Evolutionary conservation across 108 stramenopile genomes (phyloP), one percentile per base, ranked within the genome.

Genomic region (Cafeteria roenbergensis): DNA sequence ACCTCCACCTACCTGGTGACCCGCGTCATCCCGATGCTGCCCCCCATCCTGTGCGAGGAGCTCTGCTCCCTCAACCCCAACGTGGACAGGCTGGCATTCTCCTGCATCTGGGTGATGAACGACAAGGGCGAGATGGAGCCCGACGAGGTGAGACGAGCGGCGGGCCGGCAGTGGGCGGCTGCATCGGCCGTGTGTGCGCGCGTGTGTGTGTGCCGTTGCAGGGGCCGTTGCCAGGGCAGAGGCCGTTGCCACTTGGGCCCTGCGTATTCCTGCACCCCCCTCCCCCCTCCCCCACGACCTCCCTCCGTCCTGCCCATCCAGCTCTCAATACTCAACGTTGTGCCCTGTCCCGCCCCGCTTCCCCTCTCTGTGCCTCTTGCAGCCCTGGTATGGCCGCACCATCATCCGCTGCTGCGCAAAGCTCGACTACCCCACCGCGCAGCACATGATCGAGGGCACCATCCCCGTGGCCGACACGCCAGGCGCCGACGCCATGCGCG

Each of bases 1-100:
- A 97, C 95, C 21, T 92, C 92, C 26, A 90, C 94, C 0, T 97
- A 97, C 69, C 82, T 97, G 20, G 93, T 97, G 4, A 86, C 93
- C 64, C 77, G 86, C 25, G 84, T 85, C 6, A 79, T 95, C 34
- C 90, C 89, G 34, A 95, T 92, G 91, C 80, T 92, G 28, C 93
- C 90, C 1, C 77, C 82, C 57, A 82, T 88, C 29, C 82, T 94
- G 4, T 90, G 90, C 71, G 90, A 94, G 66, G 73, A 90, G 52
- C 89, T 91, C 6, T 94, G 93, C 76, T 89, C 86, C 72, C 75
- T 93, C 57, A 93, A 94, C 79, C 91, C 91, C 71, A 84, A 87
- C 56, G 91, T 92, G 14, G 92, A 93, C 35, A 77, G 96, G 29
- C 77, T 94, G 8, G 89, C 93, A 0, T 94, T 90, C 78, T 91